These are phyloP conservation scores for Harrya chromipes DNA, from an alignment of 768 basidiomycete genomes.

Conservation along the genomic window DNA sequence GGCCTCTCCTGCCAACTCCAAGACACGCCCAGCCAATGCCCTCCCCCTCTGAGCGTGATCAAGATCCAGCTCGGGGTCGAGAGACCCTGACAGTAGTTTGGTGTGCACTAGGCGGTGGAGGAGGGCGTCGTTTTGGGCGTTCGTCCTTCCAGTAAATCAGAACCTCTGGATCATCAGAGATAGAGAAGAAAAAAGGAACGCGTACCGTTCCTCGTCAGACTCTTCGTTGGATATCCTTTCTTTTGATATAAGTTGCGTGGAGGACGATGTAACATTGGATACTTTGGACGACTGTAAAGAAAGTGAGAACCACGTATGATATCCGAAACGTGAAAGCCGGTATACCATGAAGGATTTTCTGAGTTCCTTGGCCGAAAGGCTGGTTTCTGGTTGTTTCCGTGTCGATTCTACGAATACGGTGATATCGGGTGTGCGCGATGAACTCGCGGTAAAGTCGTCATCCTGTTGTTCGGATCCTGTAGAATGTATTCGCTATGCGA, in stretches of 20 bases:
- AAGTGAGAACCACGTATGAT: background rate
- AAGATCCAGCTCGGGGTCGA: slow-evolving; percentile 57
- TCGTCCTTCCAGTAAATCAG: slow-evolving; percentile 47
- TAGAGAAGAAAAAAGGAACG: background rate
- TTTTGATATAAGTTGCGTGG: slow-evolving; percentile 19
- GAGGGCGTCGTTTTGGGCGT: slow-evolving; percentile 72
- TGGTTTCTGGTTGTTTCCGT: slow-evolving; percentile 18
- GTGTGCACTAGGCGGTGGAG: slow-evolving; percentile 82
- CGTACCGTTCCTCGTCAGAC: slow-evolving; percentile 57
- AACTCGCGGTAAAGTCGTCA: slow-evolving; percentile 41
- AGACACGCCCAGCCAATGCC: slow-evolving; percentile 72
- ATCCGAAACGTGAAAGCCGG: background rate
- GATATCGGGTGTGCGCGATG: slow-evolving; percentile 40
- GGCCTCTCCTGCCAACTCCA: slow-evolving; percentile 65
- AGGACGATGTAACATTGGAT: slow-evolving; percentile 44
- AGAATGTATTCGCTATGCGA: background rate
- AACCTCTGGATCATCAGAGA: background rate
- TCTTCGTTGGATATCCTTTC: slow-evolving; percentile 32
- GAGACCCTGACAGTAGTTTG: slow-evolving; percentile 69
- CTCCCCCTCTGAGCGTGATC: slow-evolving; percentile 67
- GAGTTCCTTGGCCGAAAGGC: slow-evolving; percentile 36
- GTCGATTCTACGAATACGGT: slow-evolving; percentile 53
- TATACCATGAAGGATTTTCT: slow-evolving; percentile 76
- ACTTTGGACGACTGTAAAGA: slow-evolving; percentile 71
- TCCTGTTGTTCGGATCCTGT: slow-evolving; percentile 44